Evolutionary conservation across 352 stramenopile species (phyloP).

Genomic region (Phytopythium mirpurense): DNA sequence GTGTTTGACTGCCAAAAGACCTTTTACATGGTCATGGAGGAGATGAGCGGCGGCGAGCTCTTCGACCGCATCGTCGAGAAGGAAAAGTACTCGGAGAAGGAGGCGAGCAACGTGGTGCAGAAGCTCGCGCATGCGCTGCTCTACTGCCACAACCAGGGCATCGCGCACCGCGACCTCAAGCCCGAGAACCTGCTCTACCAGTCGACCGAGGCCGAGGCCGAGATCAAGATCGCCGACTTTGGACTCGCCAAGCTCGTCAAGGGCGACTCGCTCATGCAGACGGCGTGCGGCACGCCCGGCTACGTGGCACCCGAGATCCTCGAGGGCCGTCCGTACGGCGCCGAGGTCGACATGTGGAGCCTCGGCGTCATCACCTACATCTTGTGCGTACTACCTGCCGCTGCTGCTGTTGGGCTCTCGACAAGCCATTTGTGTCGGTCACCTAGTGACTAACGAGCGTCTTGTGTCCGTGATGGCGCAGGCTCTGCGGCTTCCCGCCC

Average conservation of each 20-base stretch:
- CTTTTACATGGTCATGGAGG: slow-evolving; percentile 92
- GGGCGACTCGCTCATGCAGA: slow-evolving; percentile 92
- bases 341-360: slow-evolving; percentile 94
- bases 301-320: slow-evolving; percentile 98
- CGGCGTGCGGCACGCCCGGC: slow-evolving; percentile 93
- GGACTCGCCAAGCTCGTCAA: slow-evolving; percentile 89
- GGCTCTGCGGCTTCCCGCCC: slow-evolving; percentile 90
- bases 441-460: background rate
- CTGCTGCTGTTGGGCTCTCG: too few relatives aligned
- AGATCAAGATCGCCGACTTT: slow-evolving; percentile 94
- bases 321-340: slow-evolving; percentile 89
- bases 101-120: slow-evolving; percentile 79
- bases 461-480: background rate
- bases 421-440: too few relatives aligned
- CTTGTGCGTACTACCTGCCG: slow-evolving; percentile 23
- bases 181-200: slow-evolving; percentile 89
- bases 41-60: slow-evolving; percentile 88
- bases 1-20: slow-evolving; percentile 87
- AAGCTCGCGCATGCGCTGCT: slow-evolving; percentile 79
- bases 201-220: slow-evolving; percentile 78
- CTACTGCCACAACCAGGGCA: slow-evolving; percentile 87
- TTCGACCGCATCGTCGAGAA: slow-evolving; percentile 92
- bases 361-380: slow-evolving; percentile 97
- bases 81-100: slow-evolving; percentile 89
- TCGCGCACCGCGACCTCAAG: slow-evolving; percentile 90